These are phyloP conservation scores for Trichosporon asahii DNA, from an alignment of 1,284 basidiomycete species.

Conservation along the genomic window DNA sequence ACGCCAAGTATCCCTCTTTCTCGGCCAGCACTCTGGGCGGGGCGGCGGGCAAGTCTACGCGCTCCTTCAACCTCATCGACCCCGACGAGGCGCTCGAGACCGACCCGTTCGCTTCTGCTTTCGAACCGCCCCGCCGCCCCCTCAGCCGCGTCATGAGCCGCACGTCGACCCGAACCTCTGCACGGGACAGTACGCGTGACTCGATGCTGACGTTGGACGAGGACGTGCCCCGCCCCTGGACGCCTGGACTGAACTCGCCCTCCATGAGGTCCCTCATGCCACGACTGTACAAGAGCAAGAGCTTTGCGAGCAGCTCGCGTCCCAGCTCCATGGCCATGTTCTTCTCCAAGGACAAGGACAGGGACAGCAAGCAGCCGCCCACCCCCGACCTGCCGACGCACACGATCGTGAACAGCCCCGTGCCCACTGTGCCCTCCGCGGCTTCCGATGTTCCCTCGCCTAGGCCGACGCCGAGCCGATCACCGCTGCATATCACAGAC, in stretches of 20 bases:
- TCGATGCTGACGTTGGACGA: conserved; percentile 5
- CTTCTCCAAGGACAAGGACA: conserved; percentile 10
- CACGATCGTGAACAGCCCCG: background rate
- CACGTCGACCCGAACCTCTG: background rate
- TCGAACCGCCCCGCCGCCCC: conserved; percentile 20
- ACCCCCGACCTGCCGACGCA: background rate
- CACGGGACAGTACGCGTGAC: background rate
- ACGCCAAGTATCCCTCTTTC: background rate
- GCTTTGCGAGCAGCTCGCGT: conserved; percentile 9
- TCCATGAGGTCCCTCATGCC: conserved; percentile 13
- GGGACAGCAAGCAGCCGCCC: background rate
- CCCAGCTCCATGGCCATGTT: conserved; percentile 11
- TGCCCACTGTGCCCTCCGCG: background rate
- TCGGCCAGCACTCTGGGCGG: background rate
- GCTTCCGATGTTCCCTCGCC: background rate
- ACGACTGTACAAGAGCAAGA: conserved; percentile 21
- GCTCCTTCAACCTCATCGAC: conserved; percentile 5
- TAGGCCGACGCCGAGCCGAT: background rate
- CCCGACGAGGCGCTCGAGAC: conserved; percentile 4
- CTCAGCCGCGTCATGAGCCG: background rate
- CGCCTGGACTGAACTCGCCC: background rate
- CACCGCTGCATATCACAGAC: background rate
- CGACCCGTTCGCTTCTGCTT: conserved; percentile 39
- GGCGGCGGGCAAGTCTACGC: background rate
- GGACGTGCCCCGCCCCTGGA: background rate